Percentiles rank a stretch among this genome's conserved stretches.
Evolutionary conservation across 2,329 filamentous ascomycete genomes (phyloP).

Genomic region (Coniochaeta sp.): DNA sequence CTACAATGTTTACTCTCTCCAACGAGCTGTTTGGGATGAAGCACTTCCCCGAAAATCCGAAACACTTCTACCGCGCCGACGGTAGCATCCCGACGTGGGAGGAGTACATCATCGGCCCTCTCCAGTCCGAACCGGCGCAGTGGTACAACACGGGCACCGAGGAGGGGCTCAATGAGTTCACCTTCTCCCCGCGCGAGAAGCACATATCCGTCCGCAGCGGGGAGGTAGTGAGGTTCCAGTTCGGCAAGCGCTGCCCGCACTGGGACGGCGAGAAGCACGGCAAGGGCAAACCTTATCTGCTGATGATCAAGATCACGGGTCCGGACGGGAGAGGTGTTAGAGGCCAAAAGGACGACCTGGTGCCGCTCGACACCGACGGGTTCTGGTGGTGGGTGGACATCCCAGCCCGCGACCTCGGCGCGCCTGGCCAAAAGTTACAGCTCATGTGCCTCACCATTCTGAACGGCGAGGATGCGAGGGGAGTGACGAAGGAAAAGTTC

Average conservation of each 20-base stretch:
- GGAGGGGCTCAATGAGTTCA: constrained; percentile 48
- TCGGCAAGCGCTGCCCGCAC: constrained; percentile 72
- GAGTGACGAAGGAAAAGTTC: constrained; percentile 41
- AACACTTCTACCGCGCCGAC: constrained; percentile 69
- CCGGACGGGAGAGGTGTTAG: constrained; percentile 31
- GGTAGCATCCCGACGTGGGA: constrained; percentile 67
- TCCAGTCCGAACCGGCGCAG: constrained; percentile 38
- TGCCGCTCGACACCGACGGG: constrained; percentile 71
- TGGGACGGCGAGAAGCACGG: constrained; percentile 70
- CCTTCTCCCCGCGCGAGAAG: constrained; percentile 53
- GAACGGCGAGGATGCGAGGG: constrained; percentile 38
- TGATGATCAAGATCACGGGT: constrained; percentile 62
- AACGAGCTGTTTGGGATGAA: constrained; percentile 77
- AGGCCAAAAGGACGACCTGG: constrained; percentile 58
- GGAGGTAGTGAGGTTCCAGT: constrained; percentile 66
- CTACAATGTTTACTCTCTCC: constrained; percentile 48
- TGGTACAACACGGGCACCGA: constrained; percentile 36
- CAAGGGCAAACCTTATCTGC: constrained; percentile 59
- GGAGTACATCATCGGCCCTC: constrained; percentile 66
- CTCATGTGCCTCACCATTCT: constrained; percentile 51
- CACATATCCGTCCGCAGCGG: constrained; percentile 51
- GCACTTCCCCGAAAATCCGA: constrained; percentile 68
- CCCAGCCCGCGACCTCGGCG: constrained; percentile 55
- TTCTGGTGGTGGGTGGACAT: constrained; percentile 80
- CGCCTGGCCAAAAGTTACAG: constrained; percentile 59